A percentile compares a stretch with the other conserved stretches of the same genome.
Conservation (phyloP, 345 rosid genomes). For the Dovyalis caffra region DNA sequence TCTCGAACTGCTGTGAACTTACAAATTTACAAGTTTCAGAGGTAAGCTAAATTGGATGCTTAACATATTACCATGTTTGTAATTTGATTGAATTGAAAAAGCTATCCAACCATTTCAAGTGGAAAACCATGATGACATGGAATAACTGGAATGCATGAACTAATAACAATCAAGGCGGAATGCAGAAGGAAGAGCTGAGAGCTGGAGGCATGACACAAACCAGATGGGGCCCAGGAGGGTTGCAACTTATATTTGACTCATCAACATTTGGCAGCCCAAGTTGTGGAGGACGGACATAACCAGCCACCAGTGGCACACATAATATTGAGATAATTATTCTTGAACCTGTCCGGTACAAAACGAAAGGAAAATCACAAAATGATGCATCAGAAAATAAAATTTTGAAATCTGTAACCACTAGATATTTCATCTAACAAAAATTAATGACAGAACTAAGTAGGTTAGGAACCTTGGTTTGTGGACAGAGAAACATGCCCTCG, state of each 20-base stretch:
- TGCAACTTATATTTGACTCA: constrained; percentile 77
- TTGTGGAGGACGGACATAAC: constrained; percentile 85
- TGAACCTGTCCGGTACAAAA: constrained; percentile 45
- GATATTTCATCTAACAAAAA: neutral
- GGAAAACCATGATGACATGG: neutral
- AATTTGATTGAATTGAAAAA: neutral
- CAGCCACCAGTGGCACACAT: constrained; percentile 82
- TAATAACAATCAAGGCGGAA: constrained; percentile 46
- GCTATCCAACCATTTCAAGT: neutral
- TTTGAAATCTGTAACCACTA: neutral
- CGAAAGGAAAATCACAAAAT: neutral
- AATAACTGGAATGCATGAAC: neutral
- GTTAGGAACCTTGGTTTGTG: constrained; percentile 55
- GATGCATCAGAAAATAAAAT: neutral
- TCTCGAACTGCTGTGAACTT: neutral
- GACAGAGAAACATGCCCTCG: constrained; percentile 79
- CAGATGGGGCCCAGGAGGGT: constrained; percentile 68
- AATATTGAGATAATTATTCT: constrained; percentile 72
- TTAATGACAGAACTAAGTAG: constrained; percentile 4
- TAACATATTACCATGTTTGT: neutral
- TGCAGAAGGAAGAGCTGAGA: constrained; percentile 79
- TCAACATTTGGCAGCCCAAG: constrained; percentile 59
- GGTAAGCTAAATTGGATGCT: constrained; percentile 1
- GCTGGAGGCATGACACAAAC: constrained; percentile 86
- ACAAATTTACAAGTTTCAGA: constrained; percentile 16